Conservation (phyloP, 2,329 filamentous ascomycete species). For the Microsporum canis region DNA sequence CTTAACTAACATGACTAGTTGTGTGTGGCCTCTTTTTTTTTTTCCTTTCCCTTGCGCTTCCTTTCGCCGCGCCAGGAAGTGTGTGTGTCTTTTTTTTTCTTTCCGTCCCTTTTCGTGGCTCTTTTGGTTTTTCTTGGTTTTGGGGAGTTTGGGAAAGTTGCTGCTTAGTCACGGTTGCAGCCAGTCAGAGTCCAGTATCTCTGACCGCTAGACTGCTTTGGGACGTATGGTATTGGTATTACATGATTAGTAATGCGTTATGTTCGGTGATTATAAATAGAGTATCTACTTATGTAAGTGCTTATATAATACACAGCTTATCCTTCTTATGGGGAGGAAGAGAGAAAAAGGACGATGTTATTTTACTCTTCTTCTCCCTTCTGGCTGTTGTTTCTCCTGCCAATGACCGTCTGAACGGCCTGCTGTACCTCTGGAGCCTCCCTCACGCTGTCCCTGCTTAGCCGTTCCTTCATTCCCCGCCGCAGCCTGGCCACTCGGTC, state of each 20-base stretch:
- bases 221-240: not conserved
- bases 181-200: too few species aligned
- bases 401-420: slow-evolving; percentile 53
- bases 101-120: too few species aligned
- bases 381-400: not conserved
- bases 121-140: too few species aligned
- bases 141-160: too few species aligned
- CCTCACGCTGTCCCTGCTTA: slow-evolving; percentile 75
- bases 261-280: not conserved
- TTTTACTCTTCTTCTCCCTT: not conserved
- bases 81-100: too few species aligned
- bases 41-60: not conserved
- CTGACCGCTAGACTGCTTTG: not conserved
- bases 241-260: not conserved
- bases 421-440: slow-evolving; percentile 71
- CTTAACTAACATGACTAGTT: not conserved
- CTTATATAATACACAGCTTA: not conserved
- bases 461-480: slow-evolving; percentile 68
- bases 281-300: not conserved
- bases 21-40: not conserved
- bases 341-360: not conserved
- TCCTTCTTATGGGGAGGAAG: not conserved
- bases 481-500: slow-evolving; percentile 53
- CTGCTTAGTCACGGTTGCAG: too few species aligned
- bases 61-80: too few species aligned